These are phyloP conservation scores for Pythium dissimile DNA, from an alignment of 352 stramenopile species.

Conservation along the genomic window DNA sequence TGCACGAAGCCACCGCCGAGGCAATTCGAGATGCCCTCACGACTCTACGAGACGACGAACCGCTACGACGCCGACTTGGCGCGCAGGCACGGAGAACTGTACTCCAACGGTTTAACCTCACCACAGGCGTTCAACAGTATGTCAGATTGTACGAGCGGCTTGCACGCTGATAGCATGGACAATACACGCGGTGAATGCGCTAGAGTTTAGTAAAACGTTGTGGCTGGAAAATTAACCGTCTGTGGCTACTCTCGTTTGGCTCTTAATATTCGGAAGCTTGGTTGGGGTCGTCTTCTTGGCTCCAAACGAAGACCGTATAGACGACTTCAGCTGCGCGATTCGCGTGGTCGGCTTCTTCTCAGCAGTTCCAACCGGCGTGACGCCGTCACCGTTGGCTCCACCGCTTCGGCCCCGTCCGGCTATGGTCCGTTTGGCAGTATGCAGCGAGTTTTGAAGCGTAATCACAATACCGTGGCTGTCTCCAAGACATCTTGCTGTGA, in stretches of 20 bases:
- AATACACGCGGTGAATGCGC: no score
- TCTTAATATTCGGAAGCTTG: slow-evolving; percentile 19
- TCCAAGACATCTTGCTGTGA: slow-evolving; percentile 82
- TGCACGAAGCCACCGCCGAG: slow-evolving; percentile 28
- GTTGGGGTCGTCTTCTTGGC: slow-evolving; percentile 28
- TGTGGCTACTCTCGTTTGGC: slow-evolving; percentile 21
- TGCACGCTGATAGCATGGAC: neutral
- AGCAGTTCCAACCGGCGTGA: slow-evolving; percentile 24
- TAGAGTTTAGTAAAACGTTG: no score
- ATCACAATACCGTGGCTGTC: slow-evolving; percentile 89
- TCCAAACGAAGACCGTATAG: slow-evolving; percentile 35
- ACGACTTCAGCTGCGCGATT: slow-evolving; percentile 33
- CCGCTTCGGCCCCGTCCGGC: slow-evolving; percentile 39
- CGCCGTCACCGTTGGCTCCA: slow-evolving; percentile 48
- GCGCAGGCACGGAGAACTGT: slow-evolving; percentile 36
- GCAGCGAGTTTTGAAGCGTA: slow-evolving; percentile 87
- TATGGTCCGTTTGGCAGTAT: slow-evolving; percentile 76
- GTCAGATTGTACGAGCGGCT: slow-evolving; percentile 37
- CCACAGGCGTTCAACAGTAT: slow-evolving; percentile 28
- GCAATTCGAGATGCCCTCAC: slow-evolving; percentile 29
- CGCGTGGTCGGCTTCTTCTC: slow-evolving; percentile 21
- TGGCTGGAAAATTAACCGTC: no score
- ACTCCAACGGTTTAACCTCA: slow-evolving; percentile 30
- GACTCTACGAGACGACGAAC: slow-evolving; percentile 22
- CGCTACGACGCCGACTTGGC: slow-evolving; percentile 26